Evolutionary conservation across 306 rosid genomes (phyloP), one percentile per base, ranked within the genome.

Genomic region (Mimosa pudica): DNA sequence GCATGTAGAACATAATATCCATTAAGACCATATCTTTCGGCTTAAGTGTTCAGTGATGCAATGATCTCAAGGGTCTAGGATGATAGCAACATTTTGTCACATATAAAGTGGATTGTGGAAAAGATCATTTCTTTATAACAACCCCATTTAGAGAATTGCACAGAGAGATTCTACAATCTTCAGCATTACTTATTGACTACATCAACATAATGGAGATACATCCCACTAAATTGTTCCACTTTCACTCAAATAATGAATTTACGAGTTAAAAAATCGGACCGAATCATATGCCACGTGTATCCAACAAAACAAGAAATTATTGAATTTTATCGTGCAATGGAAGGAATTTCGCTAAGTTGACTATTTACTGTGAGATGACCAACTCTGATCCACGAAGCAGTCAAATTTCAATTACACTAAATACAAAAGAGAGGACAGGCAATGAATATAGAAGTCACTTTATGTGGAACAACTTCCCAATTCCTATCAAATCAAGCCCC

Each of bases 1-100:
- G 54, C 73, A 81, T 24, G 75, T 81, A 54, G 91, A 82, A 88
- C 76, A 85, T 77, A 77, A 67, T 79, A 86, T 82, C 89, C 81
- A 85, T 46, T 62, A 75, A 70, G 46, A 62, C 79, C 92, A 70
- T 90, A 82, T 84, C 92, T 90, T 92, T 87, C 87, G 94, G 83
- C 88, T 83, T 52, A 90, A 92, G 92, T 79, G 92, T 89, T 55
- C 81, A 78, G 75, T 83, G 87, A 75, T 76, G 87, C 78, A 87
- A 81, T 84, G 42, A 65, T 65, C 77, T 67, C 81, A 67, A 49
- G 57, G 79, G 73, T 74, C 32, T 67, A 77, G 46, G 76, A 75
- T 82, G 85, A 79, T 84, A 73, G 72, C 70, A 70, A 79, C 86
- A 48, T 66, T 78, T 87, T 78, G 82, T 83, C 86, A 64, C 54